Percentiles rank a stretch among this genome's conserved stretches.
Evolutionary conservation across 495 filamentous ascomycete genomes (phyloP).

Genomic region (Glutinoglossum americanum): DNA sequence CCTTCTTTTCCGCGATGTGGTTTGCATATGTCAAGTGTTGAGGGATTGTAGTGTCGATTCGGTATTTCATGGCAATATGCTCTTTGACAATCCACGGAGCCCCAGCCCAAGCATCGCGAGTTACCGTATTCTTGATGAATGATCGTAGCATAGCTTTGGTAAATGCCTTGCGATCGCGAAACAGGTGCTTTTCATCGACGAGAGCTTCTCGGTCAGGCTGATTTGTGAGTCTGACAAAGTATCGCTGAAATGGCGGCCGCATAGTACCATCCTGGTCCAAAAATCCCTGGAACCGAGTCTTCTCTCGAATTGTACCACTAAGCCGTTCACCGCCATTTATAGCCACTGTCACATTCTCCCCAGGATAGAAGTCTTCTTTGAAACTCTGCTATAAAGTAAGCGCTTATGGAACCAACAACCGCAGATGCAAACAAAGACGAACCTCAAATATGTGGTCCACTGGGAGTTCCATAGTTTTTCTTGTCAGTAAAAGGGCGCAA

Average conservation of each 20-base stretch:
- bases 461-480: slow-evolving; percentile 8
- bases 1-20: slow-evolving; percentile 58
- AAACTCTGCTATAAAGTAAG: slow-evolving; percentile 53
- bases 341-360: slow-evolving; percentile 61
- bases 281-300: slow-evolving; percentile 51
- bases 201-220: slow-evolving; percentile 51
- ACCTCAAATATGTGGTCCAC: slow-evolving; percentile 49
- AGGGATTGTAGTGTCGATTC: slow-evolving; percentile 67
- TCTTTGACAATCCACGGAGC: slow-evolving; percentile 92
- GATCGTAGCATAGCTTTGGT: slow-evolving; percentile 85
- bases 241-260: slow-evolving; percentile 45
- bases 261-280: slow-evolving; percentile 40
- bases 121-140: slow-evolving; percentile 88
- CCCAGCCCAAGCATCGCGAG: slow-evolving; percentile 75
- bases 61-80: slow-evolving; percentile 60
- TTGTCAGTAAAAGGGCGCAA: neutral
- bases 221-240: slow-evolving; percentile 54
- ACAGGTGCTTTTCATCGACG: slow-evolving; percentile 50
- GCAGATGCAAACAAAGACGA: slow-evolving; percentile 8
- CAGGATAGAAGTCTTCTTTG: slow-evolving; percentile 81
- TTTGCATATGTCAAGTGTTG: slow-evolving; percentile 60
- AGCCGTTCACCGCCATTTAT: slow-evolving; percentile 47
- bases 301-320: slow-evolving; percentile 65
- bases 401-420: neutral
- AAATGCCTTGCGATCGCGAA: slow-evolving; percentile 76